phyloP scores from a whole-genome alignment of 495 filamentous ascomycete species.

The Emericellopsis terricola region DNA sequence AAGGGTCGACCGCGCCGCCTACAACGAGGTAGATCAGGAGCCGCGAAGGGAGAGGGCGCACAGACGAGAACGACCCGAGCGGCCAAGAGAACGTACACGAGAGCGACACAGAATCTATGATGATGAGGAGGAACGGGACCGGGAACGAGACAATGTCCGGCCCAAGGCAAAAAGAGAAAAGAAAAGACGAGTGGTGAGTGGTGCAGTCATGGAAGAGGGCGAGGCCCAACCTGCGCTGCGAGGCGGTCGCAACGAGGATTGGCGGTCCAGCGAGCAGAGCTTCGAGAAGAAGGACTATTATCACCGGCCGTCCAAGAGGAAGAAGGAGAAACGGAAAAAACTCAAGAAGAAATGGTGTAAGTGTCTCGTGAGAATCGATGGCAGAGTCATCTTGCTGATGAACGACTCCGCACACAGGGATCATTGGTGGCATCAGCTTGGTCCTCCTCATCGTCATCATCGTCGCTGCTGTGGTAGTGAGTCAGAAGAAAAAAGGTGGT shows the following conservation, averaged over 20 bases:
- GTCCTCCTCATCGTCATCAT: slow-evolving; percentile 51
- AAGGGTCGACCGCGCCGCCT: slow-evolving; percentile 15
- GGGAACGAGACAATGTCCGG: not conserved
- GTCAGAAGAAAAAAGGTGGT: slow-evolving; percentile 46
- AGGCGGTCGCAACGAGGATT: slow-evolving; percentile 10
- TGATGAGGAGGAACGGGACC: not conserved
- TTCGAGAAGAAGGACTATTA: slow-evolving; percentile 15
- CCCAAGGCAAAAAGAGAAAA: slow-evolving; percentile 12
- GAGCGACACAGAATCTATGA: not conserved
- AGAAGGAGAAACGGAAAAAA: slow-evolving; percentile 27
- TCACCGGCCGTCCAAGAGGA: slow-evolving; percentile 7
- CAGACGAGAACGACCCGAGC: slow-evolving; percentile 15
- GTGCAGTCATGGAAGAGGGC: slow-evolving; percentile 51
- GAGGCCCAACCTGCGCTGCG: slow-evolving; percentile 14
- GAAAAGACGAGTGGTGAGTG: slow-evolving; percentile 45
- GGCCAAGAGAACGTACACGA: slow-evolving; percentile 12
- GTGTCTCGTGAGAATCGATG: slow-evolving; percentile 8
- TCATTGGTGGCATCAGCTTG: slow-evolving; percentile 30
- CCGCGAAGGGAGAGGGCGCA: slow-evolving; percentile 8
- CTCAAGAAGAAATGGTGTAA: slow-evolving; percentile 15
- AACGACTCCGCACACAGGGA: slow-evolving; percentile 18
- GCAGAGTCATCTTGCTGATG: not conserved
- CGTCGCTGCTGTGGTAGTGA: slow-evolving; percentile 50
- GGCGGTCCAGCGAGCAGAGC: slow-evolving; percentile 13
- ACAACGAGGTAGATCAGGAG: slow-evolving; percentile 10